Evolutionary conservation across 2,329 filamentous ascomycete species (phyloP), one percentile per base, ranked within the genome.

Genomic region (Ophiostoma montium): DNA sequence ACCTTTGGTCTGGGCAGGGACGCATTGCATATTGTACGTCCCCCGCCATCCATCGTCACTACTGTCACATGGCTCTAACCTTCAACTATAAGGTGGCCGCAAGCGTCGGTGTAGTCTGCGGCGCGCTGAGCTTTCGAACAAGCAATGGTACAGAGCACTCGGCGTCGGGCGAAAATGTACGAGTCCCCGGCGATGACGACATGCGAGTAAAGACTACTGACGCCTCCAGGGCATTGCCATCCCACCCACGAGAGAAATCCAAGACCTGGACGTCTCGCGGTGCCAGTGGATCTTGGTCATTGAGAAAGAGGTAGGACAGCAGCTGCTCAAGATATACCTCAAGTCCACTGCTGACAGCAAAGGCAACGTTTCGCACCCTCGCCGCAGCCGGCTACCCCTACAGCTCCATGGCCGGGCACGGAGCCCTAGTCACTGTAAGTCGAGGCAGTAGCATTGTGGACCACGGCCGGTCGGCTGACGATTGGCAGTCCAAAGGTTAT

Each of bases 401-500:
- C 12, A 62, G 56, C 0, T 74, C 67, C 1, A 27, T 65, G 2
- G 67, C 67, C 2, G 72, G 74, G 0, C 65, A 69, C n/a, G 82
- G 84, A 0, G 64, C 86, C n/a, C 60, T 86, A 0, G 57, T 89
- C 19, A 89, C 85, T 3, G 82, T 82, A 66, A 33, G 65, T 23
- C 2, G 8, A 27, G 8, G 23, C 23, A 27, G 4, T 8, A 27
- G 23, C 23, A 27, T 27, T 8, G 8, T 8, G 8, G 5, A 11
- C 5, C 9, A 32, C 5, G 7, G 23, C 13, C 9, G 23, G 16
- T 3, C 15, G 7, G 15, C 39, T 27, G 13, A 42, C 38, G n/a
- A 1, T 13, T 2, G 3, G n/a, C 48, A 87, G 82, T 86, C 79
- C 1, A 92, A 89, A 68, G 86, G 86, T 2, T 92, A 87, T 58